phyloP scores from a whole-genome alignment of 305 asterid genomes.

The Fraxinus angustifolia region DNA sequence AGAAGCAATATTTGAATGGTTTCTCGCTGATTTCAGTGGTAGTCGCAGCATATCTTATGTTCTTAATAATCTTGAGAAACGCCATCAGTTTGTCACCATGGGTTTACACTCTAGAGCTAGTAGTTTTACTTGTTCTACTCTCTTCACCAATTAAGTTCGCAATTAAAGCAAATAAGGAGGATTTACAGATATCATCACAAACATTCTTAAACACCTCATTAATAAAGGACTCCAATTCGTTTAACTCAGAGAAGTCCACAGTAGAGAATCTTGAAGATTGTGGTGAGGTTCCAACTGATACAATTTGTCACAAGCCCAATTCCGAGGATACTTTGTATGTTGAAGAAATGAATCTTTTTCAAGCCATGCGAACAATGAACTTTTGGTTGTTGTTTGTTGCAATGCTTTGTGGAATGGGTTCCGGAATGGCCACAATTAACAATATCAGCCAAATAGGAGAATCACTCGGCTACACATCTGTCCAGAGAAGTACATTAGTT shows the following conservation, averaged over 20 bases:
- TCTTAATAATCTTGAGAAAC: slow-evolving; percentile 50
- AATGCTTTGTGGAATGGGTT: slow-evolving; percentile 83
- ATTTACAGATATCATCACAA: slow-evolving; percentile 22
- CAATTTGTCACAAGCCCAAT: slow-evolving; percentile 14
- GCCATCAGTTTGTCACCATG: slow-evolving; percentile 37
- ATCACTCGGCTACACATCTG: slow-evolving; percentile 51
- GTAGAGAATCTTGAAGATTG: slow-evolving; percentile 1
- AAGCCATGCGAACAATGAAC: slow-evolving; percentile 54
- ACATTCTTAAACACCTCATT: slow-evolving; percentile 33
- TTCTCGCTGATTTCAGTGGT: slow-evolving; percentile 57
- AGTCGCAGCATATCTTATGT: slow-evolving; percentile 50
- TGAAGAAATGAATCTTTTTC: slow-evolving; percentile 46
- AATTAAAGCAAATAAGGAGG: slow-evolving; percentile 35
- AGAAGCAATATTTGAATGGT: slow-evolving; percentile 38
- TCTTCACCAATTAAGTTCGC: slow-evolving; percentile 50
- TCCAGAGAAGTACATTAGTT: slow-evolving; percentile 55
- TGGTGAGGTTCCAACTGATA: slow-evolving; percentile 1
- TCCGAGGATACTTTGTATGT: slow-evolving; percentile 19
- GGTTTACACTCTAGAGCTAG: slow-evolving; percentile 35
- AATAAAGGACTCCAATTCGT: slow-evolving; percentile 23
- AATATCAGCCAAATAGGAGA: slow-evolving; percentile 78
- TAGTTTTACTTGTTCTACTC: slow-evolving; percentile 56
- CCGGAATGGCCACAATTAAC: slow-evolving; percentile 69
- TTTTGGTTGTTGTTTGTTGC: slow-evolving; percentile 81
- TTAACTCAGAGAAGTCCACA: slow-evolving; percentile 16